Evolutionary conservation across 164 flowering plant species (phyloP).

Genomic region (Berberis thunbergii): DNA sequence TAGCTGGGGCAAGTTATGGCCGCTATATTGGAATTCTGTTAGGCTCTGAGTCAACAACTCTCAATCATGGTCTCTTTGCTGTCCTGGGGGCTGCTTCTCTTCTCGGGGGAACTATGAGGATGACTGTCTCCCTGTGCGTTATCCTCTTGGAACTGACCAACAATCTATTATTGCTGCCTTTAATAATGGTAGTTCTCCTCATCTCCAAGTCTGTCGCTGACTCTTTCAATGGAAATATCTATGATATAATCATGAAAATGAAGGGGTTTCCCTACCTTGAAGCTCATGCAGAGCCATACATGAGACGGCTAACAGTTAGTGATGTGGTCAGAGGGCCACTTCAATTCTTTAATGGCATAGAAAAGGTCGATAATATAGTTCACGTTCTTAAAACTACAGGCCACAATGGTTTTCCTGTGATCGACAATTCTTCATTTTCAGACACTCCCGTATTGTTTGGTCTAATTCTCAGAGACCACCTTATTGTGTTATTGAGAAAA

Average conservation of each 20-base stretch:
- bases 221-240: conserved; percentile 60
- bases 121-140: conserved; percentile 80
- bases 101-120: conserved; percentile 92
- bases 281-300: conserved; percentile 79
- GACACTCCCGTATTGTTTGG: conserved; percentile 55
- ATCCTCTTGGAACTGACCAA: conserved; percentile 77
- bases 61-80: conserved; percentile 78
- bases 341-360: conserved; percentile 57
- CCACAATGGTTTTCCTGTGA: conserved; percentile 90
- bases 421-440: conserved; percentile 59
- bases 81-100: conserved; percentile 84
- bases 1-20: conserved; percentile 87
- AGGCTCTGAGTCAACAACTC: conserved; percentile 38
- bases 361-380: conserved; percentile 66
- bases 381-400: conserved; percentile 55
- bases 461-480: conserved; percentile 64
- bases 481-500: conserved; percentile 56
- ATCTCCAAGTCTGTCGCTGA: conserved; percentile 88
- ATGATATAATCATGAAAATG: conserved; percentile 58
- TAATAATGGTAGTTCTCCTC: conserved; percentile 84
- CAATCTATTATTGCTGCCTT: conserved; percentile 66
- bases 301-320: conserved; percentile 70
- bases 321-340: conserved; percentile 81
- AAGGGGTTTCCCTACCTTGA: conserved; percentile 88
- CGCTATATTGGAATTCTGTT: conserved; percentile 70